Evolutionary conservation across 106 monocot species (phyloP).

Genomic region (Dioscorea alata): DNA sequence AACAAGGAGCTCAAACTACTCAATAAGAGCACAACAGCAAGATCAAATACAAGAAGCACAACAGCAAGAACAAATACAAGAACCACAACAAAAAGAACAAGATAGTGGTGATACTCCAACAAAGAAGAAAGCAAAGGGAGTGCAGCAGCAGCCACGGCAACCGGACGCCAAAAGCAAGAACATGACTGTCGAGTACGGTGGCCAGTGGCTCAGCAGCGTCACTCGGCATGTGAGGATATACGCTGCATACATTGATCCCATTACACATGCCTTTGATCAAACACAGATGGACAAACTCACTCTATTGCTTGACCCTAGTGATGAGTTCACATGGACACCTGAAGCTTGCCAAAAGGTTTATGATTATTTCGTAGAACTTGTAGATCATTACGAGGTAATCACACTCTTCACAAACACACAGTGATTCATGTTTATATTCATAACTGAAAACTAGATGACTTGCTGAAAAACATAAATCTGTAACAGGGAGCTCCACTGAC

Average conservation of each 20-base stretch:
- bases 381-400: slow-evolving; percentile 85
- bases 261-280: slow-evolving; percentile 77
- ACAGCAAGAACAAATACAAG: slow-evolving; percentile 5
- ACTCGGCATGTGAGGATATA: slow-evolving; percentile 88
- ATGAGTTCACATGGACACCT: slow-evolving; percentile 81
- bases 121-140: background rate
- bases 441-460: too few species aligned
- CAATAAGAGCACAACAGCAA: slow-evolving; percentile 10
- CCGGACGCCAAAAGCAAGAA: slow-evolving; percentile 81
- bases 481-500: slow-evolving; percentile 69
- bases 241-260: slow-evolving; percentile 89
- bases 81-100: slow-evolving; percentile 18
- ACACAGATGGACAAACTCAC: slow-evolving; percentile 96
- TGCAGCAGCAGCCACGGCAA: slow-evolving; percentile 32
- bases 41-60: background rate
- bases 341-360: slow-evolving; percentile 82
- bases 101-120: too few species aligned
- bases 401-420: background rate
- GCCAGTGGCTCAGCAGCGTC: slow-evolving; percentile 84
- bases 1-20: background rate
- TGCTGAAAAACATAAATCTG: too few species aligned
- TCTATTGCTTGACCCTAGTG: slow-evolving; percentile 65
- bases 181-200: slow-evolving; percentile 74
- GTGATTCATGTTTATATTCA: too few species aligned
- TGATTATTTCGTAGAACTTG: slow-evolving; percentile 67